Evolutionary conservation across 345 rosid species (phyloP).

Genomic region (Dimocarpus longan): DNA sequence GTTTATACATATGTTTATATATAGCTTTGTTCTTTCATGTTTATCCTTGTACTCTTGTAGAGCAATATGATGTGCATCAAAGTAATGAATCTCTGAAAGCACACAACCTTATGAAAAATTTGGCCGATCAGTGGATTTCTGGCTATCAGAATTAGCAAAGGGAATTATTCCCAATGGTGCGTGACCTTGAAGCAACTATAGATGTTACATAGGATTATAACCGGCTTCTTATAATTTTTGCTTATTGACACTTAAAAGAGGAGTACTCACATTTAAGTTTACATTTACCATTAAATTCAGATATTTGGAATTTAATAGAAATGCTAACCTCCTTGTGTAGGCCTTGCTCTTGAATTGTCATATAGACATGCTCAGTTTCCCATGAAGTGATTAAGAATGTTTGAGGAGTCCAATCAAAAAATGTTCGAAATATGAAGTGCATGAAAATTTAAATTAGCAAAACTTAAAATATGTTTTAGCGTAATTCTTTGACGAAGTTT

Average conservation of each 20-base stretch:
- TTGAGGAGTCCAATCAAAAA: not conserved
- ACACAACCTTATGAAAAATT: not conserved
- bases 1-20: constrained; percentile 7
- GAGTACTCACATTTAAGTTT: not conserved
- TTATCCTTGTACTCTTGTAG: not conserved
- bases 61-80: not conserved
- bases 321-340: not conserved
- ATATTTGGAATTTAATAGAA: not conserved
- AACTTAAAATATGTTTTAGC: not conserved
- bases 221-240: not conserved
- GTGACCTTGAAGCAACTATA: not conserved
- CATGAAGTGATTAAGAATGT: not conserved
- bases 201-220: not conserved
- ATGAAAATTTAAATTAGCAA: not conserved
- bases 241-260: not conserved
- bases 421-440: not conserved
- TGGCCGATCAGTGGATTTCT: not conserved
- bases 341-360: not conserved
- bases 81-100: not conserved
- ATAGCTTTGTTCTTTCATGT: constrained; percentile 2
- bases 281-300: not conserved
- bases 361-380: not conserved
- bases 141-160: not conserved
- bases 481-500: not conserved
- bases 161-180: not conserved